Base-by-base conservation (phyloP, 1,139 yeast genomes). In the Lodderomyces orthopsilosis region DNA sequence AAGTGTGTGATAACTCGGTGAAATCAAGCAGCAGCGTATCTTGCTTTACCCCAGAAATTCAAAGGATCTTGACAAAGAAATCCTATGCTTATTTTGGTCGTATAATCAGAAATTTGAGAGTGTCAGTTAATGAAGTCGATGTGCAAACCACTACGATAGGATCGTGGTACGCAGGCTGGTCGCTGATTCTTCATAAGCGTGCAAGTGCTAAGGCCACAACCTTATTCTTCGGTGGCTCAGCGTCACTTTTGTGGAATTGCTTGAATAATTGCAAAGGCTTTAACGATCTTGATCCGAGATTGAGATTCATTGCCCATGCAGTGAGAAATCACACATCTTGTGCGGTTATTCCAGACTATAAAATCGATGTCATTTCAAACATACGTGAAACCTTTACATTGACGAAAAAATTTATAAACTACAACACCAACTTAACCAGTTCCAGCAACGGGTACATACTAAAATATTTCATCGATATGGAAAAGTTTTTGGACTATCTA, bases 121-220 rank as follows among this genome's bases (percentile, higher is more conserved):
- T 62, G 37, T 61, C 71, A 1, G 56, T 70, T 33, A 56, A 56
- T 22, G 50, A 54, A 18, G 57, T 60, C 37, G 70, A 66, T 43
- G 55, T 65, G 12, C 75, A 70, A 43, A 66, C 59, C 45, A 65
- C 75, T 2, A 63, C 73, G 2, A 61, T 64, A 35, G 64, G 71
- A 23, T 70, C 75, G 9, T 55, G 70, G 37, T 61, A 66, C 42
- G 60, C 73, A 1, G 62, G 70, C 1, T 69, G 72, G 65, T 59
- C 72, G 1, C 61, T 66, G 15, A 66, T 63, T 46, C 55, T 70
- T 35, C 67, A 69, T 38, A 51, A 59, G 13, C 65, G 64, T 45
- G 59, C 73, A 1, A 62, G 67, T n/a, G 55, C 64, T 18, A 62
- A 63, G 15, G 67, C 75, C 0, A 53, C 62, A 19, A 54, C 63